Evolutionary conservation across 495 filamentous ascomycete species (phyloP).

Genomic region (Penicillium antarcticum): DNA sequence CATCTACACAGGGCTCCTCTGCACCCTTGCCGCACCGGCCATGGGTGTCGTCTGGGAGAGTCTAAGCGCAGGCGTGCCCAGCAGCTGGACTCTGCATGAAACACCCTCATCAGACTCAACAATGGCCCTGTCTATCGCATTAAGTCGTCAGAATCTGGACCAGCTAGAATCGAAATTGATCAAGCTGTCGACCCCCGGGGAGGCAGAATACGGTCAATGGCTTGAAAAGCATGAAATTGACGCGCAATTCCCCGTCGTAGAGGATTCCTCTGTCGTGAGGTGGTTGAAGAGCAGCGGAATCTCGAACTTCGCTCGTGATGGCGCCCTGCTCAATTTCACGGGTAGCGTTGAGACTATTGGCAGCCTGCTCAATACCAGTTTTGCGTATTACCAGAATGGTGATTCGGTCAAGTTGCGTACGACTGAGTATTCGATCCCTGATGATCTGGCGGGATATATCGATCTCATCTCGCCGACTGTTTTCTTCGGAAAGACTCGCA

Average conservation of each 20-base stretch:
- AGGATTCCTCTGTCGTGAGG: slow-evolving; percentile 32
- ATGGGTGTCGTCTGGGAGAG: slow-evolving; percentile 19
- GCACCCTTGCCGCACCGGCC: slow-evolving; percentile 14
- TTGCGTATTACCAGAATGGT: slow-evolving; percentile 35
- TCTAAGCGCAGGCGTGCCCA: slow-evolving; percentile 5
- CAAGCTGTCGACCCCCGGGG: slow-evolving; percentile 54
- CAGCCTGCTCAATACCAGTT: slow-evolving; percentile 46
- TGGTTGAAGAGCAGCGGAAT: slow-evolving; percentile 55
- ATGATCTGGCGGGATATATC: slow-evolving; percentile 46
- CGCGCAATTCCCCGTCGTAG: slow-evolving; percentile 48
- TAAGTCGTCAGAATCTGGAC: slow-evolving; percentile 47
- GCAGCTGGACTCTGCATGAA: slow-evolving; percentile 10
- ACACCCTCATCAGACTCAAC: slow-evolving; percentile 9
- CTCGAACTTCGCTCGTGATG: slow-evolving; percentile 35
- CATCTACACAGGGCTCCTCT: slow-evolving; percentile 18
- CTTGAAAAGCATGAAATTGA: slow-evolving; percentile 50
- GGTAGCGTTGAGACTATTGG: slow-evolving; percentile 48
- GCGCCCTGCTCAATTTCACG: slow-evolving; percentile 47
- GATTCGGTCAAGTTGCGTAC: slow-evolving; percentile 47
- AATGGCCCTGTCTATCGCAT: slow-evolving; percentile 35
- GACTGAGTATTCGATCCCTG: slow-evolving; percentile 62
- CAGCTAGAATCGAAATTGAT: slow-evolving; percentile 52
- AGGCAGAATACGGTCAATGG: slow-evolving; percentile 54
- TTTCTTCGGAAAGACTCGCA: slow-evolving; percentile 48
- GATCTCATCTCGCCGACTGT: slow-evolving; percentile 60